A percentile compares a stretch with the other conserved stretches of the same genome.
Evolutionary conservation across 257 asterid species (phyloP).

Genomic region (Cinchona pubescens): DNA sequence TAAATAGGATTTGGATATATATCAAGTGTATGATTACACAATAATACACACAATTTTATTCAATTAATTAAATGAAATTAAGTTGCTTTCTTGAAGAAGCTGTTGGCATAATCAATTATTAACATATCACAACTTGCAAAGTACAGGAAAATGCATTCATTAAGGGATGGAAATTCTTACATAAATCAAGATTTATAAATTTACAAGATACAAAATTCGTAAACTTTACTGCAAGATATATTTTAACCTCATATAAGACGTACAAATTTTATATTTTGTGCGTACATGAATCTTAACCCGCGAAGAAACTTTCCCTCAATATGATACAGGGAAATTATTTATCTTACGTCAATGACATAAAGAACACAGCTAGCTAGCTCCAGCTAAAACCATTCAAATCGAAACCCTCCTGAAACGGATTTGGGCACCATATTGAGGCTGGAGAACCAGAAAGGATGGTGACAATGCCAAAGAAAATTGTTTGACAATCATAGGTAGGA

Average conservation of each 20-base stretch:
- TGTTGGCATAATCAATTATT: not conserved
- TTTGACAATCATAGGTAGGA: conserved; percentile 32
- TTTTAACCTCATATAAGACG: not conserved
- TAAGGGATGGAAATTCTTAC: too few relatives aligned
- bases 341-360: not conserved
- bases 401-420: conserved; percentile 18
- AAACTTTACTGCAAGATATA: too few relatives aligned
- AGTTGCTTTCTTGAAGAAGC: not conserved
- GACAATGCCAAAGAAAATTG: conserved; percentile 27
- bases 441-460: conserved; percentile 22
- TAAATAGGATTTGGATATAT: not conserved
- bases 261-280: too few relatives aligned
- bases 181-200: too few relatives aligned
- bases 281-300: too few relatives aligned
- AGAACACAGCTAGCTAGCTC: not conserved
- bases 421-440: conserved; percentile 9
- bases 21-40: not conserved
- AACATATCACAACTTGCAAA: not conserved
- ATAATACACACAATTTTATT: not conserved
- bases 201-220: too few relatives aligned
- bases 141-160: not conserved
- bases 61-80: not conserved
- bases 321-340: not conserved
- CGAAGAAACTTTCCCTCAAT: too few relatives aligned
- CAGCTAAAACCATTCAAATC: not conserved